Base-by-base conservation (phyloP, 2,329 filamentous ascomycete species). In the Pestalotiopsis sp. region DNA sequence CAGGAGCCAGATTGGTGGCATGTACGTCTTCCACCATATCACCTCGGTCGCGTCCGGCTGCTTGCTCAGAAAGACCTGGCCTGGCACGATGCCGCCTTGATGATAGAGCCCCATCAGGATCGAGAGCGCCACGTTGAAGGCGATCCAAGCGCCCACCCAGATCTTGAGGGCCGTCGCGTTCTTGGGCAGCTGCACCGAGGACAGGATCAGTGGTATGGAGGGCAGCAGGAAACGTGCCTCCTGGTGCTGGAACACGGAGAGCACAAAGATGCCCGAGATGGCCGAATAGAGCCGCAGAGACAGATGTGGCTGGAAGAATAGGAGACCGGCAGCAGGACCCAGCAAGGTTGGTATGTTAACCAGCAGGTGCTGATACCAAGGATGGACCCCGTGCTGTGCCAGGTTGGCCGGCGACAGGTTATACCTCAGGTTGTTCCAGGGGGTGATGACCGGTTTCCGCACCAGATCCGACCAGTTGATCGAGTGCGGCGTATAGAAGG, bases 1-100 rank as follows among this genome's bases (percentile, higher is more conserved):
- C 6, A 94, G 82, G 22, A 95, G 84, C 92, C 92, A 95, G 44
- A 91, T 90, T 0, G 92, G 92, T 20, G 92, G 92, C 76, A 90
- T 92, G 76, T 94, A 94, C 1, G 92, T 94, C 78, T 94, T 94
- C 92, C 92, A 95, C 92, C 92, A 95, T 64, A 92, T 84, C 3
- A 90, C 91, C 40, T 91, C 85, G 1, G 89, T 89, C 9, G 91
- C 88, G 70, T 91, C 90, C 4, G 88, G 84, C 71, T 92, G 89
- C 66, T 87, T 87, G 74, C 89, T 91, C 75, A 95, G 84, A 75
- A 93, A 93, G 0, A 92, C 88, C 74, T 95, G 92, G 6, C 88
- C 89, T 0, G 92, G 91, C 1, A 95, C 85, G 30, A 94, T 88
- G 57, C 92, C 92, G 35, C 91, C 92, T 79, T 95, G 92, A 77